A percentile compares a stretch with the other conserved stretches of the same genome.
phyloP scores from a whole-genome alignment of 345 rosid species.

The Dovyalis caffra region DNA sequence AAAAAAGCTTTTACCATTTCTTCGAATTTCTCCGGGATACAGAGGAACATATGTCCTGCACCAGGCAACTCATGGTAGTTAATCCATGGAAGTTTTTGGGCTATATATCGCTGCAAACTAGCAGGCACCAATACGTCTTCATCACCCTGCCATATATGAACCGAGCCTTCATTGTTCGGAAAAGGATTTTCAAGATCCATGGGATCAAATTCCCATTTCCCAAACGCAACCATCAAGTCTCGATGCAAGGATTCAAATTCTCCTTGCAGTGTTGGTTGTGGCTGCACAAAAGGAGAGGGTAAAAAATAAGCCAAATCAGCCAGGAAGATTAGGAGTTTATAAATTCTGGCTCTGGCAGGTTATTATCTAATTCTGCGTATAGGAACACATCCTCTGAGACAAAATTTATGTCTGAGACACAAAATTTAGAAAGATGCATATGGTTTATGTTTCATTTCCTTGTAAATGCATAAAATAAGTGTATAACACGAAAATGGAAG shows the following conservation, averaged over 20 bases:
- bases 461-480: not conserved
- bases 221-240: slow-evolving; percentile 26
- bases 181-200: slow-evolving; percentile 27
- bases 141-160: slow-evolving; percentile 34
- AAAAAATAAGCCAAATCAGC: not conserved
- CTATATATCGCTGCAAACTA: slow-evolving; percentile 26
- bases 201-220: slow-evolving; percentile 32
- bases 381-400: too few species aligned
- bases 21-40: not conserved
- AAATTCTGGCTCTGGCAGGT: not conserved
- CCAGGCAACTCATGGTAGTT: slow-evolving; percentile 26
- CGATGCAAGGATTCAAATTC: slow-evolving; percentile 22
- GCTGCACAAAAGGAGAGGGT: not conserved
- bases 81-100: slow-evolving; percentile 22
- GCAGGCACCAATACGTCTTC: slow-evolving; percentile 27
- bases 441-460: not conserved
- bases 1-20: slow-evolving; percentile 7
- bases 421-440: too few species aligned
- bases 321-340: not conserved
- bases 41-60: slow-evolving; percentile 24
- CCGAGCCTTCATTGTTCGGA: slow-evolving; percentile 26
- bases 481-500: not conserved
- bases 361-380: too few species aligned
- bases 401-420: too few species aligned
- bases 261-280: slow-evolving; percentile 19